Conservation (phyloP, 2,329 filamentous ascomycete species). For the Penicillium palitans region DNA sequence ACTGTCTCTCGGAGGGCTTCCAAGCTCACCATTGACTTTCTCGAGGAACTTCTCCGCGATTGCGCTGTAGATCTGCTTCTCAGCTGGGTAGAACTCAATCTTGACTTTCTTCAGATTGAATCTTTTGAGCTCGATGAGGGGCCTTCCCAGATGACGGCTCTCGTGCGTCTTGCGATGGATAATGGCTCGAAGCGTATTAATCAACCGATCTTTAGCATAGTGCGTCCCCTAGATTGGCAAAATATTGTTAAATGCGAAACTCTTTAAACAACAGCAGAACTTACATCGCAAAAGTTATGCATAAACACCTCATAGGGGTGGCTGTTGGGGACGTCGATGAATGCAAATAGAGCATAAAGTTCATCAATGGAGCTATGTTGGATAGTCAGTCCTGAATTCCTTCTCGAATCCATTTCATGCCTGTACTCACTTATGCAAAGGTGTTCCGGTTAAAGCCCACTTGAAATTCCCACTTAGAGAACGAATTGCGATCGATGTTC, state of each 20-base stretch:
- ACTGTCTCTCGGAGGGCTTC: not conserved
- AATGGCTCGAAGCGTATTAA: not conserved
- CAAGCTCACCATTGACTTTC: not conserved
- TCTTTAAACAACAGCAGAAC: accelerated
- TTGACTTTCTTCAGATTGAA: not conserved
- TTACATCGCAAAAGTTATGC: not conserved
- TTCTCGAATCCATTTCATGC: not conserved
- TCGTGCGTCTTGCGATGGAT: constrained; percentile 3
- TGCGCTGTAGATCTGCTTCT: not conserved
- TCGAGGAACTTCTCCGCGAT: not conserved
- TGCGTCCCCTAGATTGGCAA: not conserved
- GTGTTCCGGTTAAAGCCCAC: constrained; percentile 1
- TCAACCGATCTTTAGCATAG: not conserved
- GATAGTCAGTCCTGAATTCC: not conserved
- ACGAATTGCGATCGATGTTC: not conserved
- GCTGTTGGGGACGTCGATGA: not conserved
- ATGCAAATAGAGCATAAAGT: not conserved
- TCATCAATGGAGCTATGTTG: not conserved
- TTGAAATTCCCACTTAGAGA: not conserved
- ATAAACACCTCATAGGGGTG: not conserved
- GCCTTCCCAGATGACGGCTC: not conserved
- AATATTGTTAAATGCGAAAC: not conserved
- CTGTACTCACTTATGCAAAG: not conserved
- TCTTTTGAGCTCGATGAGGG: not conserved
- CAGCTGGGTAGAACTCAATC: not conserved